Conservation (phyloP, 148 eudicot genomes). For the Gaultheria prostrata region DNA sequence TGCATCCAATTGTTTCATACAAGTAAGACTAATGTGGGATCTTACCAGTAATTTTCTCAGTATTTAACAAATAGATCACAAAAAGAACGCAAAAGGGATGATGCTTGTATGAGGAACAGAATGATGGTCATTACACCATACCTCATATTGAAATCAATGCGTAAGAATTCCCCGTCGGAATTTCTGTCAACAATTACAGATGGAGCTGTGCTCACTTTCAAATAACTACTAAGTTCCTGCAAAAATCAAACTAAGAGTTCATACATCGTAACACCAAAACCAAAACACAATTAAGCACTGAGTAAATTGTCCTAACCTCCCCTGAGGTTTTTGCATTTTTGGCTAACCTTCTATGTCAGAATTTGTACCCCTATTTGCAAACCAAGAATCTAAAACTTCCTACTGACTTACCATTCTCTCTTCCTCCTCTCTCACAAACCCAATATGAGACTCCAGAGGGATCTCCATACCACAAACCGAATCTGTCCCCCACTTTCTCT, state of each 20-base stretch:
- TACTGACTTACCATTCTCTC: background rate
- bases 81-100: background rate
- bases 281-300: slow-evolving; percentile 12
- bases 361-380: background rate
- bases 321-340: background rate
- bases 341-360: background rate
- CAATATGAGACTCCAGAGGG: background rate
- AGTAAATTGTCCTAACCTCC: background rate
- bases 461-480: background rate
- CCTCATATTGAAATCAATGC: slow-evolving; percentile 87
- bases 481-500: background rate
- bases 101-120: background rate
- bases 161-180: slow-evolving; percentile 78
- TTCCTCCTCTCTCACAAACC: background rate
- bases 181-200: slow-evolving; percentile 82
- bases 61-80: background rate
- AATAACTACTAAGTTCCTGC: slow-evolving; percentile 79
- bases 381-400: background rate
- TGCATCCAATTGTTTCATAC: background rate
- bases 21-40: background rate
- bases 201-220: slow-evolving; percentile 73
- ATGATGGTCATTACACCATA: slow-evolving; percentile 14
- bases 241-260: slow-evolving; percentile 23
- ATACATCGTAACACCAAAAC: slow-evolving; percentile 5
- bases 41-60: background rate